Percentiles rank a stretch among this genome's conserved stretches.
Conservation (phyloP, 768 basidiomycete genomes). For the Tricholoma furcatifolium region DNA sequence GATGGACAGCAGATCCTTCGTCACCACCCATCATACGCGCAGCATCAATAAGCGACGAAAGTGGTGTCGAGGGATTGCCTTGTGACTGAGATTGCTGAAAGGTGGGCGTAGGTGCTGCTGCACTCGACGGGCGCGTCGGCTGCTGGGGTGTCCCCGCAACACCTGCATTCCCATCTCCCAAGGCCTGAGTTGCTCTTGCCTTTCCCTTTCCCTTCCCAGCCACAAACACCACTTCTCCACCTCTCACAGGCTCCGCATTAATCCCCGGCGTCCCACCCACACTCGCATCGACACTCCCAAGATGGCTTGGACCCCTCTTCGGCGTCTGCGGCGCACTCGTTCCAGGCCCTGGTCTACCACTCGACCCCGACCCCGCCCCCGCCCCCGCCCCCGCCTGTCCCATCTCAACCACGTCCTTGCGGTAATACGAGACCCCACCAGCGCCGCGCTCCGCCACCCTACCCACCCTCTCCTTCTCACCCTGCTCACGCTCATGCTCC, state of each 20-base stretch:
- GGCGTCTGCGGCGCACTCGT: conserved; percentile 19
- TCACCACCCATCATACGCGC: conserved; percentile 51
- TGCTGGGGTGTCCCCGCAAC: conserved; percentile 13
- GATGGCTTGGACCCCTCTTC: conserved; percentile 8
- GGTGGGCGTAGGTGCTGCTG: not conserved
- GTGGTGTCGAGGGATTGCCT: conserved; percentile 48
- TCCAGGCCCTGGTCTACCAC: not conserved
- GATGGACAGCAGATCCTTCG: conserved; percentile 22
- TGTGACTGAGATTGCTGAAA: conserved; percentile 13
- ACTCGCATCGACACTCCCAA: conserved; percentile 8
- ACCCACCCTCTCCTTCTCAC: conserved; percentile 29
- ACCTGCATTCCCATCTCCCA: not conserved
- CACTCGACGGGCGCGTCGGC: conserved; percentile 2
- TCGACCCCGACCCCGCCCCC: not conserved
- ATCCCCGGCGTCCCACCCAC: conserved; percentile 12
- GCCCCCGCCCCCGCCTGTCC: not conserved
- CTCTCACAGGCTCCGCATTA: conserved; percentile 20
- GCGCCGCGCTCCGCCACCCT: conserved; percentile 19
- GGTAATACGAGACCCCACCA: conserved; percentile 20
- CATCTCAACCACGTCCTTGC: conserved; percentile 14
- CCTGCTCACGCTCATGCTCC: conserved; percentile 29
- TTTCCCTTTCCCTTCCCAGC: conserved; percentile 5
- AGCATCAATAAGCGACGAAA: conserved; percentile 59
- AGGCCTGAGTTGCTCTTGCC: not conserved
- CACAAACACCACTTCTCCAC: conserved; percentile 9